Conservation (phyloP, 352 stramenopile genomes). For the Pythium sukuiense region DNA sequence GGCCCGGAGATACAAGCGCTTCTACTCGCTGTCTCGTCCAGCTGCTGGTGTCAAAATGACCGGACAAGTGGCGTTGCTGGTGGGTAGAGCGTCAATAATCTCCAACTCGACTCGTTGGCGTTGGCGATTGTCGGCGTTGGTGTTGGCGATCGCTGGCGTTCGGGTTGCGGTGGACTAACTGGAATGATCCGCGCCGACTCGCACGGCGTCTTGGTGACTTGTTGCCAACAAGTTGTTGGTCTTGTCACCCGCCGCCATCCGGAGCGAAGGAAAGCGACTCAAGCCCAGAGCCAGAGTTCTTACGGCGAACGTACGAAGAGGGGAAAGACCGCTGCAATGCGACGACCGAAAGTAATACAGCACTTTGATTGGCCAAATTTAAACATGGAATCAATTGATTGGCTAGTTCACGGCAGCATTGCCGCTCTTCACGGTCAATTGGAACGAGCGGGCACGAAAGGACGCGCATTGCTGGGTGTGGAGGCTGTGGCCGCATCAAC, state of each 20-base stretch:
- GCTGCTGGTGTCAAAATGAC: not conserved
- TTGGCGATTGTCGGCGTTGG: too few relatives aligned
- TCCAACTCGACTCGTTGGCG: not conserved
- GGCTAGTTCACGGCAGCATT: not conserved
- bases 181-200: not conserved
- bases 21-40: slow-evolving; percentile 1
- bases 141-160: not conserved
- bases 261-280: slow-evolving; percentile 5
- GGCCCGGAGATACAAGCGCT: not conserved
- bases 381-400: not conserved
- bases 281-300: slow-evolving; percentile 20
- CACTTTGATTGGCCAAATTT: slow-evolving; percentile 13
- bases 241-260: slow-evolving; percentile 1
- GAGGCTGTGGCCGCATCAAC: not conserved
- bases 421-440: too few relatives aligned
- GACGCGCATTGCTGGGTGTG: not conserved
- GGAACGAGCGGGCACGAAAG: not conserved
- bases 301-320: slow-evolving; percentile 13
- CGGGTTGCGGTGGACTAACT: slow-evolving; percentile 1
- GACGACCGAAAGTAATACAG: slow-evolving; percentile 1
- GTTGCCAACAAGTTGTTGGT: not conserved
- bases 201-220: not conserved
- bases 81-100: not conserved
- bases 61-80: not conserved
- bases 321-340: slow-evolving; percentile 16